phyloP scores from a whole-genome alignment of 805 yeast genomes.

The Ogataea paraovalis region DNA sequence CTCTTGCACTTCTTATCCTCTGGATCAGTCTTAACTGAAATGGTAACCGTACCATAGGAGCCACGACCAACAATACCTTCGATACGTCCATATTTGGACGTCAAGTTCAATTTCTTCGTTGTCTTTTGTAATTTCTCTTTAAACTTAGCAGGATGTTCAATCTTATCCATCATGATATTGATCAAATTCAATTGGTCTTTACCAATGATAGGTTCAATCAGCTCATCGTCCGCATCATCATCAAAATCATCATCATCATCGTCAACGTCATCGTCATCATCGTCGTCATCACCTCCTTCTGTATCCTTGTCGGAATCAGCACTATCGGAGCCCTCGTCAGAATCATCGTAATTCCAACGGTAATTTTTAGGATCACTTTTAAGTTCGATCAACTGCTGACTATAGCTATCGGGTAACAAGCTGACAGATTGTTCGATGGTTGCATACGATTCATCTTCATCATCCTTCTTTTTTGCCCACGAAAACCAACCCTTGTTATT shows the following conservation, averaged over 20 bases:
- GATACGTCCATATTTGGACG: constrained; percentile 47
- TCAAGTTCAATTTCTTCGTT: constrained; percentile 33
- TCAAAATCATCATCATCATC: constrained; percentile 33
- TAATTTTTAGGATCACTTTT: constrained; percentile 35
- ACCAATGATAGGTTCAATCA: constrained; percentile 47
- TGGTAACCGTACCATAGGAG: constrained; percentile 44
- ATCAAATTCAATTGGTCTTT: constrained; percentile 45
- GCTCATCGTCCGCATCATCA: constrained; percentile 36
- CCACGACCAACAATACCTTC: constrained; percentile 48
- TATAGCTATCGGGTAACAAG: constrained; percentile 35
- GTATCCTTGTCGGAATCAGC: constrained; percentile 6
- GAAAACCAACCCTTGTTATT: constrained; percentile 26
- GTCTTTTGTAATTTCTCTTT: constrained; percentile 26
- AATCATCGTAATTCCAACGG: constrained; percentile 37
- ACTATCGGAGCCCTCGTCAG: constrained; percentile 21
- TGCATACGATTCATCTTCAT: constrained; percentile 19
- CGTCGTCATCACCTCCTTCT: constrained; percentile 12
- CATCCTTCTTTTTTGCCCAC: constrained; percentile 33
- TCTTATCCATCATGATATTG: constrained; percentile 43
- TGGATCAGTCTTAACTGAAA: constrained; percentile 39
- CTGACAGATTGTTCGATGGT: constrained; percentile 32
- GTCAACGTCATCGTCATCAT: constrained; percentile 26
- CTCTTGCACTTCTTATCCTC: constrained; percentile 34
- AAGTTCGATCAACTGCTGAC: constrained; percentile 31
- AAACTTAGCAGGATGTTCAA: constrained; percentile 37